phyloP scores from a whole-genome alignment of 2,329 filamentous ascomycete genomes.

The Didymosphaeria variabile region DNA sequence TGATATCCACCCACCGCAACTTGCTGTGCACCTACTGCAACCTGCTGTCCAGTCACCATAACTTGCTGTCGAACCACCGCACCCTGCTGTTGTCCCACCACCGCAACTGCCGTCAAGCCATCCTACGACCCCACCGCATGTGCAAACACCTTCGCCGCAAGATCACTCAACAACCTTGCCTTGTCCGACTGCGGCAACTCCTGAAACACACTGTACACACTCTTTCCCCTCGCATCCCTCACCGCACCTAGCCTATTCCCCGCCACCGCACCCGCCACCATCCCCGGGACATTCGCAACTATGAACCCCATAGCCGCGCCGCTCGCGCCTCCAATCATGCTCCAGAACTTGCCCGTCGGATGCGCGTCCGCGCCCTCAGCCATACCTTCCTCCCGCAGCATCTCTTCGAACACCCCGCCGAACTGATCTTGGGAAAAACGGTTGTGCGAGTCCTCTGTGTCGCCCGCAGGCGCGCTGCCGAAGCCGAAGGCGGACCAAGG shows the following conservation, averaged over 20 bases:
- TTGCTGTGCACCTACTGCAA: not conserved
- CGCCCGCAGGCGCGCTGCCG: conserved; percentile 54
- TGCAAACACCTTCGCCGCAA: conserved; percentile 87
- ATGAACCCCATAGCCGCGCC: conserved; percentile 95
- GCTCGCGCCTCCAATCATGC: conserved; percentile 81
- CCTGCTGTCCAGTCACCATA: conserved; percentile 2
- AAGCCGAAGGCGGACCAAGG: conserved; percentile 80
- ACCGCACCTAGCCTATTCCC: conserved; percentile 92
- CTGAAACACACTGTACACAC: conserved; percentile 90
- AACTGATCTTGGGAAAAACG: conserved; percentile 81
- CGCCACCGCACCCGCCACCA: conserved; percentile 88
- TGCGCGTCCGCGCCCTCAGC: conserved; percentile 71
- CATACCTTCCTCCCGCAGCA: conserved; percentile 68
- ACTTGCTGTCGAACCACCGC: not conserved
- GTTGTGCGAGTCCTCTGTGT: conserved; percentile 58
- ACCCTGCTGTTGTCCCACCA: not conserved
- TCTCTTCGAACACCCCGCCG: conserved; percentile 69
- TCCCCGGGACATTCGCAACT: conserved; percentile 87
- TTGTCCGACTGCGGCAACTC: conserved; percentile 86
- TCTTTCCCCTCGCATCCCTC: conserved; percentile 90
- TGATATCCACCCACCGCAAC: too few species aligned
- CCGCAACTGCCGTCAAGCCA: not conserved
- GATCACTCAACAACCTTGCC: conserved; percentile 79
- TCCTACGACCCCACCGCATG: conserved; percentile 66
- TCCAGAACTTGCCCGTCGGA: conserved; percentile 83